Conservation (phyloP, 164 flowering plant genomes). For the Chloranthus sessilifolius region DNA sequence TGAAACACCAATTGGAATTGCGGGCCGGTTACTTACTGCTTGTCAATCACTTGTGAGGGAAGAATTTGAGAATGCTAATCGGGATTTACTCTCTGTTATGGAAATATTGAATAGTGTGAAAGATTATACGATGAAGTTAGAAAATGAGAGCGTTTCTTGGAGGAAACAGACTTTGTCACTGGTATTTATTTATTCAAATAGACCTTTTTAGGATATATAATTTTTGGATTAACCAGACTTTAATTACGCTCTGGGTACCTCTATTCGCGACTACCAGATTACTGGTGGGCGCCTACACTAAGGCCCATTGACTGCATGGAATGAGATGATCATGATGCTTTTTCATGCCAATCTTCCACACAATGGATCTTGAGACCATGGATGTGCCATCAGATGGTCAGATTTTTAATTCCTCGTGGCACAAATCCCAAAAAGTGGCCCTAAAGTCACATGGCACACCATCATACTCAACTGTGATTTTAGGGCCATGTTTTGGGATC, state of each 20-base stretch:
- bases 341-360: too few relatives aligned
- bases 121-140: conserved; percentile 56
- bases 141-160: conserved; percentile 73
- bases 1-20: conserved; percentile 80
- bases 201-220: not conserved
- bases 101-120: conserved; percentile 51
- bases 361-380: too few relatives aligned
- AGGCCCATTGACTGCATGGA: too few relatives aligned
- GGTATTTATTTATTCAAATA: conserved; percentile 34
- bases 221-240: not conserved
- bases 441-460: too few relatives aligned
- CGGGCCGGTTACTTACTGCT: conserved; percentile 64
- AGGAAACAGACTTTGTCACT: conserved; percentile 50
- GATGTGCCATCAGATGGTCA: too few relatives aligned
- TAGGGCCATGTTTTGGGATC: too few relatives aligned
- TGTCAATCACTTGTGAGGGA: conserved; percentile 53
- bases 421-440: too few relatives aligned
- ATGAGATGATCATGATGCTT: too few relatives aligned
- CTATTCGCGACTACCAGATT: too few relatives aligned
- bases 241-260: not conserved
- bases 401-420: too few relatives aligned
- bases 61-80: conserved; percentile 48
- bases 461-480: too few relatives aligned
- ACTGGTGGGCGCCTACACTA: too few relatives aligned
- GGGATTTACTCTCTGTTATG: conserved; percentile 54